These are phyloP conservation scores for Keithomyces neogunnii DNA, from an alignment of 2,329 filamentous ascomycete species.

Conservation along the genomic window DNA sequence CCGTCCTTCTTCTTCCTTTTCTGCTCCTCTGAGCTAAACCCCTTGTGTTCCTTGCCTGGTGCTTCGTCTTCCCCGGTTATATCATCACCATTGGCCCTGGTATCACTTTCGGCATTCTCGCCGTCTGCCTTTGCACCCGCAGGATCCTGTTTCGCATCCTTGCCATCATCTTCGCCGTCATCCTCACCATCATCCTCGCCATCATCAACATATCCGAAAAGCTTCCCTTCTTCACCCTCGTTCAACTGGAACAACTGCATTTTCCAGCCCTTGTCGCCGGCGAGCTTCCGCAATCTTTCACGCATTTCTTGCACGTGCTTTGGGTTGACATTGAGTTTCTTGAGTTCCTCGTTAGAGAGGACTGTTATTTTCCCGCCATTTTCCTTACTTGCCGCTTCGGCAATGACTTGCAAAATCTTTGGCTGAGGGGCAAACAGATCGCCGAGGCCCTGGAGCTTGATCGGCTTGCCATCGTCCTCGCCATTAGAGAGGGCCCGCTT, in stretches of 20 bases:
- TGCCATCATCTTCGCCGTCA: too few species aligned
- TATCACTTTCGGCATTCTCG: slow-evolving; percentile 18
- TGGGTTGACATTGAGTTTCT: slow-evolving; percentile 56
- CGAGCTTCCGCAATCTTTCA: slow-evolving; percentile 58
- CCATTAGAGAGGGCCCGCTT: slow-evolving; percentile 37
- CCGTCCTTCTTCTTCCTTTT: slow-evolving; percentile 7
- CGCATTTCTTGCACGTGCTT: slow-evolving; percentile 62
- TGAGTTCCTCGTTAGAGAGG: slow-evolving; percentile 58
- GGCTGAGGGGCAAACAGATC: slow-evolving; percentile 19
- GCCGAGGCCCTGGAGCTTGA: slow-evolving; percentile 26
- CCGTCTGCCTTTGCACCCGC: background rate
- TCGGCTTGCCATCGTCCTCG: slow-evolving; percentile 38
- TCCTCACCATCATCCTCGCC: slow-evolving; percentile 20
- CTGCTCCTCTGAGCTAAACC: slow-evolving; percentile 2
- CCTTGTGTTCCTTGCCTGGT: background rate
- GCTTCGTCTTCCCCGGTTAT: background rate
- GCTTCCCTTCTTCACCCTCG: slow-evolving; percentile 45
- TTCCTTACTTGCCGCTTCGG: slow-evolving; percentile 36
- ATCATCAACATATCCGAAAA: slow-evolving; percentile 61
- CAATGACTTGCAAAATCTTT: slow-evolving; percentile 30
- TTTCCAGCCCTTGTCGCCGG: slow-evolving; percentile 67
- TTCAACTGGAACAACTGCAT: slow-evolving; percentile 68
- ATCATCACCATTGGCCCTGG: slow-evolving; percentile 1
- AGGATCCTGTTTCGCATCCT: slow-evolving; percentile 1
- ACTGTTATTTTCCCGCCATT: slow-evolving; percentile 54